phyloP scores from a whole-genome alignment of 495 filamentous ascomycete genomes.

The Penicillium chermesinum region DNA sequence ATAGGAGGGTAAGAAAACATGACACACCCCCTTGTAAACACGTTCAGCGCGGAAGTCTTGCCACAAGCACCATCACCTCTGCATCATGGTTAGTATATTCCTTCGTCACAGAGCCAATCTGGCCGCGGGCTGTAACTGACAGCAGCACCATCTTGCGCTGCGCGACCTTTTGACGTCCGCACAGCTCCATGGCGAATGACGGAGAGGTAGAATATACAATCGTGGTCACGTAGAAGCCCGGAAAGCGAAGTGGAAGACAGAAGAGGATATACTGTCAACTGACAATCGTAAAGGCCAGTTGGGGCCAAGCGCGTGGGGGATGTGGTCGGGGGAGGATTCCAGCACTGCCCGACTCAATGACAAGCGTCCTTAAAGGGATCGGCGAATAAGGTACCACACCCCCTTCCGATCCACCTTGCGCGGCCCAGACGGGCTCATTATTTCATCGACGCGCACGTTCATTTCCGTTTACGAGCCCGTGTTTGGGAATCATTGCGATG shows the following conservation, averaged over 20 bases:
- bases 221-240: neutral
- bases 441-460: neutral
- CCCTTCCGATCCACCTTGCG: slow-evolving; percentile 24
- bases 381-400: slow-evolving; percentile 33
- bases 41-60: slow-evolving; percentile 95
- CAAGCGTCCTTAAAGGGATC: slow-evolving; percentile 35
- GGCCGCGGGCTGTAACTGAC: slow-evolving; percentile 49
- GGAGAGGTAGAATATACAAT: neutral
- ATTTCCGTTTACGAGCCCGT: too few species aligned
- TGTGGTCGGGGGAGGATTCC: slow-evolving; percentile 22
- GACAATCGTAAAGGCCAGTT: neutral
- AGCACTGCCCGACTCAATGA: slow-evolving; percentile 39
- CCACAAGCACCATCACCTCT: slow-evolving; percentile 97
- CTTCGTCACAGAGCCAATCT: neutral
- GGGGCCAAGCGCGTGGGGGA: slow-evolving; percentile 6
- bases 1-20: slow-evolving; percentile 8
- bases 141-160: slow-evolving; percentile 97
- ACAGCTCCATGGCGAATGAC: slow-evolving; percentile 39
- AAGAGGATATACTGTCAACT: neutral
- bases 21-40: slow-evolving; percentile 91
- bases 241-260: neutral
- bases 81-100: slow-evolving; percentile 17
- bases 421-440: neutral
- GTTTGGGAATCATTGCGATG: too few species aligned
- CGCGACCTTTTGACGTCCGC: slow-evolving; percentile 69